Evolutionary conservation across 75 land plant genomes (phyloP).

Genomic region (Ceratopteris richardii): DNA sequence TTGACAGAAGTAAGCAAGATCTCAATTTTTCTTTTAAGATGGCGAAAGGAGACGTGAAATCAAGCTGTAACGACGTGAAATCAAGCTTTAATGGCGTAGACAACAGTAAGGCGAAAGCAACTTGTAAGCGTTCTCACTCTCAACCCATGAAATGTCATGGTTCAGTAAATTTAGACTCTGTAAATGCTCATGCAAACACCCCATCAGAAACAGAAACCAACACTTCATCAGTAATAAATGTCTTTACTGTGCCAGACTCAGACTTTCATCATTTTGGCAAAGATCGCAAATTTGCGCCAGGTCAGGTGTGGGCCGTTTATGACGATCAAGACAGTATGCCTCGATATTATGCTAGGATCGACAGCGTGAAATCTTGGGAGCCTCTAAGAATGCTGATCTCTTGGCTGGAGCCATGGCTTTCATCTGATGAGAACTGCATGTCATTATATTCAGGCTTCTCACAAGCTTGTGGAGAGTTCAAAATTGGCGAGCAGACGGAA

Average conservation of each 20-base stretch:
- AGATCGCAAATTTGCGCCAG: conserved; percentile 27
- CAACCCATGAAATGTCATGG: too few species aligned
- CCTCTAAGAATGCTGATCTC: conserved; percentile 29
- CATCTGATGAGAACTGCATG: conserved; percentile 12
- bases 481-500: conserved; percentile 2
- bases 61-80: too few species aligned
- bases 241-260: conserved; percentile 19
- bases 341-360: conserved; percentile 38
- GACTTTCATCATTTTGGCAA: conserved; percentile 40
- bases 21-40: too few species aligned
- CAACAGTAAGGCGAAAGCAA: too few species aligned
- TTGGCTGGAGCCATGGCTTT: conserved; percentile 39
- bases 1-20: too few species aligned
- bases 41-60: too few species aligned
- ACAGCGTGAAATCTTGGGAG: conserved; percentile 8
- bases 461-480: conserved; percentile 41
- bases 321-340: conserved; percentile 52
- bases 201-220: too few species aligned
- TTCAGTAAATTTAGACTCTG: too few species aligned
- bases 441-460: conserved; percentile 14
- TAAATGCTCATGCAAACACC: too few species aligned
- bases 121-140: too few species aligned
- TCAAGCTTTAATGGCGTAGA: too few species aligned
- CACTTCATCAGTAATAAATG: not conserved
- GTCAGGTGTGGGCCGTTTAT: conserved; percentile 56